Evolutionary conservation across 371 early-diverging fungal species (phyloP).

Genomic region (Circinella minor): DNA sequence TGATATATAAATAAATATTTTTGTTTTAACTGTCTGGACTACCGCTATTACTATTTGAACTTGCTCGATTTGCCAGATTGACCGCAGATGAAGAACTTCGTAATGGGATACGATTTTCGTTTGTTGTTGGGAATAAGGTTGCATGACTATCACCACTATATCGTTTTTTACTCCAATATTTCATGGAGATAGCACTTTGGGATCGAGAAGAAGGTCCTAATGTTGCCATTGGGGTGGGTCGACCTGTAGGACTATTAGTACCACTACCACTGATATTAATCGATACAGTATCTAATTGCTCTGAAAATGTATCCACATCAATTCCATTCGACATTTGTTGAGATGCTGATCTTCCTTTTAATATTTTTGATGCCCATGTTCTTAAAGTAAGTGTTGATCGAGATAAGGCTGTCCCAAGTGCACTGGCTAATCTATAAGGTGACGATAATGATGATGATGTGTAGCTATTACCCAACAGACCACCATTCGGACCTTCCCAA

Average conservation of each 20-base stretch:
- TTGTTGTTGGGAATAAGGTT: conserved; percentile 18
- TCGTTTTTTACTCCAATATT: conserved; percentile 35
- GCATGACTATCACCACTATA: conserved; percentile 39
- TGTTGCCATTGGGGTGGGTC: conserved; percentile 5
- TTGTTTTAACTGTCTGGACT: conserved; percentile 8
- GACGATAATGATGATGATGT: background rate
- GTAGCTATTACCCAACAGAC: conserved; percentile 31
- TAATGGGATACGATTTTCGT: conserved; percentile 20
- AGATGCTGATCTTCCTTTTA: conserved; percentile 17
- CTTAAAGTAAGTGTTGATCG: conserved; percentile 32
- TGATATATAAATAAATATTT: background rate
- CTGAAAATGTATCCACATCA: conserved; percentile 21
- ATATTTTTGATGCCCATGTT: conserved; percentile 36
- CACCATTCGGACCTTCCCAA: conserved; percentile 35
- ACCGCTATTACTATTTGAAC: conserved; percentile 3
- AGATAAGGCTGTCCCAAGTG: conserved; percentile 22
- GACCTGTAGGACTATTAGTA: conserved; percentile 8
- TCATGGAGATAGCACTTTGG: conserved; percentile 20
- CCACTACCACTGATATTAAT: conserved; percentile 15
- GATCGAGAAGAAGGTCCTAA: conserved; percentile 25
- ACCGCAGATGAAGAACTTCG: conserved; percentile 29
- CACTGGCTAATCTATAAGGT: conserved; percentile 9
- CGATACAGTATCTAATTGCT: conserved; percentile 5
- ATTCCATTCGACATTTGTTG: background rate
- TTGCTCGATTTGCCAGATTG: conserved; percentile 26